phyloP scores from a whole-genome alignment of 257 asterid species.

The Thymus mandschuricus region DNA sequence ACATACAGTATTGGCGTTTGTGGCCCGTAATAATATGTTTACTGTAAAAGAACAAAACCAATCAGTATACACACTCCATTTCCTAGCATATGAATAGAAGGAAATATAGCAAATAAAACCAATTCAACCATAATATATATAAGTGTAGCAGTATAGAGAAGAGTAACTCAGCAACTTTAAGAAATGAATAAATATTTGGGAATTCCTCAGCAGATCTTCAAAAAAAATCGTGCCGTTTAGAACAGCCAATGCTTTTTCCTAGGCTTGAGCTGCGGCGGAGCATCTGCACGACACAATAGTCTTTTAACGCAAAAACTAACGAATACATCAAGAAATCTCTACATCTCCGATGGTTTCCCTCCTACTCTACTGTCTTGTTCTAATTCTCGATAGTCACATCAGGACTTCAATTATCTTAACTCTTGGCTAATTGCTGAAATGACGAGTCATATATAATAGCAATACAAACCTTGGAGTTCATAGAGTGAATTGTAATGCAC shows the following conservation, averaged over 20 bases:
- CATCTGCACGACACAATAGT: constrained; percentile 40
- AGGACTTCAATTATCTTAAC: neutral
- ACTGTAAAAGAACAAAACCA: neutral
- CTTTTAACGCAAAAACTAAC: constrained; percentile 6
- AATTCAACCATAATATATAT: neutral
- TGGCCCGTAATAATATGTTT: neutral
- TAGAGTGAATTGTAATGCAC: constrained; percentile 76
- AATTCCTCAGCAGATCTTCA: constrained; percentile 7
- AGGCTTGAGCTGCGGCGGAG: constrained; percentile 44
- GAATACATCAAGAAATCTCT: neutral
- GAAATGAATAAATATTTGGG: neutral
- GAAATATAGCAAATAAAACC: neutral
- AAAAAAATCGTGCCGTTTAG: constrained; percentile 26
- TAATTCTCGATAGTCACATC: neutral
- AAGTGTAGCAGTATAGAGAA: neutral
- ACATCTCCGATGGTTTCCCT: neutral
- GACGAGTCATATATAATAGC: neutral
- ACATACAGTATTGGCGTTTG: neutral
- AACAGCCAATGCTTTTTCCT: constrained; percentile 64
- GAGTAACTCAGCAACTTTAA: neutral
- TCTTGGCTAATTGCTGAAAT: neutral
- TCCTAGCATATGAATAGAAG: neutral
- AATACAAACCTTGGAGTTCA: constrained; percentile 51
- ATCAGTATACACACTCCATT: neutral
- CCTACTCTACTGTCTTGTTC: neutral